phyloP scores from a whole-genome alignment of 148 eudicot species.

The Spergularia bocconei region DNA sequence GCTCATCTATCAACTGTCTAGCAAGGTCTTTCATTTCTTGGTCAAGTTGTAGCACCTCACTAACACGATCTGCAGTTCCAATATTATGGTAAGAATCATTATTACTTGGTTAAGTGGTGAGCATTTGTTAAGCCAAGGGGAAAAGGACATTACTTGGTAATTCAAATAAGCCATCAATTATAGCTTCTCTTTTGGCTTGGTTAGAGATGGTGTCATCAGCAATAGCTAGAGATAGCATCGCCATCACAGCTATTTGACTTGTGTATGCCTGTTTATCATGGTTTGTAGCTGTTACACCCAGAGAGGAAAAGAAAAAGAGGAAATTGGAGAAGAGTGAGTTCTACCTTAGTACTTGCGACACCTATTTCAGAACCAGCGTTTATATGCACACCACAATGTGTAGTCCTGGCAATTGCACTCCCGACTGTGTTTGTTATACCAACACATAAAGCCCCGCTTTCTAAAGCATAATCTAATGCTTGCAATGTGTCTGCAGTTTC shows the following conservation, averaged over 20 bases:
- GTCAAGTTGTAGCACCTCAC: conserved; percentile 89
- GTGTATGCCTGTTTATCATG: conserved; percentile 80
- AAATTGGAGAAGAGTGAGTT: not conserved
- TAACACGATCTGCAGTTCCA: conserved; percentile 57
- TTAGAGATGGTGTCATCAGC: conserved; percentile 81
- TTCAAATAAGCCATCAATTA: conserved; percentile 77
- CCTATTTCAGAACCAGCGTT: conserved; percentile 99
- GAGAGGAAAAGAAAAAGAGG: not conserved
- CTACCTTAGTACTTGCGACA: conserved; percentile 98
- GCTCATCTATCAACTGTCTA: conserved; percentile 66
- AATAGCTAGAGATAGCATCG: conserved; percentile 93
- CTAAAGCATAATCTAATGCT: conserved; percentile 87
- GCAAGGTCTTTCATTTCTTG: conserved; percentile 94
- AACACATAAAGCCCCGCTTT: conserved; percentile 94
- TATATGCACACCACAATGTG: conserved; percentile 94
- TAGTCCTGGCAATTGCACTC: conserved; percentile 88
- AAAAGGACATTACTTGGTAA: conserved; percentile 63
- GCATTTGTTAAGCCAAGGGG: conserved; percentile 2
- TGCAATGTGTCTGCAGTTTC: conserved; percentile 96
- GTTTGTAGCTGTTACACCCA: not conserved
- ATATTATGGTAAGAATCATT: not conserved
- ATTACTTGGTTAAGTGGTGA: not conserved
- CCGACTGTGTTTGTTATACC: conserved; percentile 98
- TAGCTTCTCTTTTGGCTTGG: conserved; percentile 76
- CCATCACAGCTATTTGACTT: conserved; percentile 98